phyloP scores from a whole-genome alignment of 371 early-diverging fungal genomes.

The Saksenaea oblongispora region DNA sequence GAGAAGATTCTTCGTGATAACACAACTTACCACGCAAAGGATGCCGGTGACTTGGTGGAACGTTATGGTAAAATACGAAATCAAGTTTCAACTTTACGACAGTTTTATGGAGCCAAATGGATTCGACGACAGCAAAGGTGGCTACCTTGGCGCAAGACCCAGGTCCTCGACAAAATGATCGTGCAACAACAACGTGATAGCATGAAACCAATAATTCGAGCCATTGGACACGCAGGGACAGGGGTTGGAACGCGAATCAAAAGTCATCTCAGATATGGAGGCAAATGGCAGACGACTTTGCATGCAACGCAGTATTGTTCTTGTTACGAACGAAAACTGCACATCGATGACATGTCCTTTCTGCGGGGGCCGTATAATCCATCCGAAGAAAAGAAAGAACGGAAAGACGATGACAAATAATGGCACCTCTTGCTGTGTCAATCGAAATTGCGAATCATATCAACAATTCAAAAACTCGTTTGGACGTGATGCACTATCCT shows the following conservation, averaged over 20 bases:
- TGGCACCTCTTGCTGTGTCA: not conserved
- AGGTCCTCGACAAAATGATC: not conserved
- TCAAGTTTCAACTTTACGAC: not conserved
- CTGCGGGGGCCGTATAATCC: not conserved
- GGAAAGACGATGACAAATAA: not conserved
- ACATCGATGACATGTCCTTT: constrained; percentile 5
- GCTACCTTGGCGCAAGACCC: not conserved
- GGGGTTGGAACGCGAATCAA: not conserved
- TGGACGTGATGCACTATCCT: not conserved
- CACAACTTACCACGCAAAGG: not conserved
- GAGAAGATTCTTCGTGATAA: not conserved
- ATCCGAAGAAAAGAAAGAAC: not conserved
- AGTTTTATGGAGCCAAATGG: not conserved
- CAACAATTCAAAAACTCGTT: not conserved
- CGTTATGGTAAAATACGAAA: not conserved
- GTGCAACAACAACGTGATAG: not conserved
- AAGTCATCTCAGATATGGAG: not conserved
- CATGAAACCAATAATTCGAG: not conserved
- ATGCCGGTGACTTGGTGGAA: not conserved
- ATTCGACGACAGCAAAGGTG: not conserved
- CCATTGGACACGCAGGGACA: not conserved
- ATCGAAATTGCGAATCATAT: not conserved
- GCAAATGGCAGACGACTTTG: not conserved
- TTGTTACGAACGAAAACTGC: not conserved
- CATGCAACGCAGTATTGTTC: not conserved